These are phyloP conservation scores for Kuraishia floccosa DNA, from an alignment of 805 yeast species.

Conservation along the genomic window DNA sequence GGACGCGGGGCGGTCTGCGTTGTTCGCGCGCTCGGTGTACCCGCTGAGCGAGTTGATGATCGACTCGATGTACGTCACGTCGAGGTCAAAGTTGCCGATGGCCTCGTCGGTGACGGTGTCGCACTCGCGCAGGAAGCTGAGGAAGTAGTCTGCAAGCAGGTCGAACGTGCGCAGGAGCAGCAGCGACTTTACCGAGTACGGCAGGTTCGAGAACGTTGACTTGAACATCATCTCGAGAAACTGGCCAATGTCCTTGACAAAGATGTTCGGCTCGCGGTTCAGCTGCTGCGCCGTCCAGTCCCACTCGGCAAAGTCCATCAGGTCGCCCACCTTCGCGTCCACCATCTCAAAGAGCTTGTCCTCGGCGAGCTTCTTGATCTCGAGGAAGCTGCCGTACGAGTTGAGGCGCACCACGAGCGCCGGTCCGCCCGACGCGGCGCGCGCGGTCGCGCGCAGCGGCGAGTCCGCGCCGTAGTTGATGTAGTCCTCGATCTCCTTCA, in stretches of 20 bases:
- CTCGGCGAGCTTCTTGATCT: constrained; percentile 64
- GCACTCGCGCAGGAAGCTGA: constrained; percentile 42
- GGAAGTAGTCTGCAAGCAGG: constrained; percentile 62
- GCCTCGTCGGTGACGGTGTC: constrained; percentile 53
- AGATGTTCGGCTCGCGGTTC: constrained; percentile 56
- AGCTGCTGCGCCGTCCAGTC: constrained; percentile 57
- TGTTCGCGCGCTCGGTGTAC: constrained; percentile 9
- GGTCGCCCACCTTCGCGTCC: constrained; percentile 67
- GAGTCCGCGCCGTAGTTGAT: constrained; percentile 15
- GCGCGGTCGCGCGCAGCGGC: constrained; percentile 23
- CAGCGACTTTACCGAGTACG: constrained; percentile 63
- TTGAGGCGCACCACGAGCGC: constrained; percentile 22
- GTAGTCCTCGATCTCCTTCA: constrained; percentile 51
- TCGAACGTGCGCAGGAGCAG: constrained; percentile 85
- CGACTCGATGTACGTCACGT: constrained; percentile 64
- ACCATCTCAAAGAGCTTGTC: constrained; percentile 72
- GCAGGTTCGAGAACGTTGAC: constrained; percentile 74
- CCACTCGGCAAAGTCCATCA: constrained; percentile 76
- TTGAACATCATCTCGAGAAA: constrained; percentile 78
- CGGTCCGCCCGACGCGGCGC: constrained; percentile 16
- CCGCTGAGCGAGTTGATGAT: constrained; percentile 28
- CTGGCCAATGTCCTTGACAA: constrained; percentile 74
- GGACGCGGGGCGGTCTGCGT: constrained; percentile 9
- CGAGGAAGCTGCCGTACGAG: constrained; percentile 35
- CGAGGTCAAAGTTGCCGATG: constrained; percentile 63